Conservation (phyloP, 139 green algal species). For the Coccomyxa sp. region DNA sequence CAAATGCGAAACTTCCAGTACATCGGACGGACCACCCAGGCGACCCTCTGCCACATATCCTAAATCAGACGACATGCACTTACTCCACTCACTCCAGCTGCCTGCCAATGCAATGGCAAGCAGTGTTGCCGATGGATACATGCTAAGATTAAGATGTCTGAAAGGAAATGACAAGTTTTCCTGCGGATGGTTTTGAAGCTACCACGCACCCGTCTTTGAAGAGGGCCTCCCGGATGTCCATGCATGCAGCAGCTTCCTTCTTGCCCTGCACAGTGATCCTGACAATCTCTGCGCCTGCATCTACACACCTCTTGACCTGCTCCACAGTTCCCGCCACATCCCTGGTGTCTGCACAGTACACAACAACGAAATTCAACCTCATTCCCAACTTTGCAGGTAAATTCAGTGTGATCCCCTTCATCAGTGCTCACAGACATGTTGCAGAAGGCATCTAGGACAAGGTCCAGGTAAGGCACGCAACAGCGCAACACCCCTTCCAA, state of each 20-base stretch:
- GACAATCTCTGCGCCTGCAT: conserved; percentile 92
- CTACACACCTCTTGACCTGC: conserved; percentile 95
- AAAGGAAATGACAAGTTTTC: too few species aligned
- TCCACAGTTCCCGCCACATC: conserved; percentile 89
- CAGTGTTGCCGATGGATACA: too few species aligned
- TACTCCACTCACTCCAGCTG: too few species aligned
- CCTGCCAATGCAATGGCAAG: too few species aligned
- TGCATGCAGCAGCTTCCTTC: conserved; percentile 91
- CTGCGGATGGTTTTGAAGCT: too few species aligned
- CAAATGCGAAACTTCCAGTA: too few species aligned
- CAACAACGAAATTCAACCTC: not conserved
- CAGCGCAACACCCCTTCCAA: too few species aligned
- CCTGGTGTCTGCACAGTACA: conserved; percentile 63
- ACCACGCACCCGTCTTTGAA: conserved; percentile 78
- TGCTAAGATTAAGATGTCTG: too few species aligned
- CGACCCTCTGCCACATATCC: too few species aligned
- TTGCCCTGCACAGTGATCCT: conserved; percentile 96
- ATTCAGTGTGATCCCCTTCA: not conserved
- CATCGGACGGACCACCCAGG: too few species aligned
- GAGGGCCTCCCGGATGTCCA: conserved; percentile 87
- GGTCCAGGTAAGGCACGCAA: not conserved
- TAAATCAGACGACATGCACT: too few species aligned
- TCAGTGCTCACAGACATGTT: not conserved
- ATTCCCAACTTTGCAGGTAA: too few species aligned
- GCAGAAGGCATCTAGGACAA: not conserved